These are phyloP conservation scores for Cyberlindnera meyerae DNA, from an alignment of 805 yeast genomes.

Conservation along the genomic window DNA sequence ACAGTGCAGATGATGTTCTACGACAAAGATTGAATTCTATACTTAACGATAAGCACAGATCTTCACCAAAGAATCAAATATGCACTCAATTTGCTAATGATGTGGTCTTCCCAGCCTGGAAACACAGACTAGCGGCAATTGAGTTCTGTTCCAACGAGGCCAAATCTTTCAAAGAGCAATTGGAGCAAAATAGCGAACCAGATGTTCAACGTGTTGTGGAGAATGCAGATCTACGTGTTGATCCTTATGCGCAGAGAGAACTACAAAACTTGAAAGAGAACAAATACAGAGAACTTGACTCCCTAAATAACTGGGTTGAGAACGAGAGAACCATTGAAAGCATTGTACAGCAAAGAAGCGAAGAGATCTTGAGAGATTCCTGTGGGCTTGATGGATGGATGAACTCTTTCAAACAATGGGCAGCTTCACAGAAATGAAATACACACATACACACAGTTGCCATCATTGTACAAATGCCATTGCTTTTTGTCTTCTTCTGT, in stretches of 20 bases:
- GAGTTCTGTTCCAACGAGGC: conserved; percentile 31
- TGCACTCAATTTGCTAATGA: conserved; percentile 34
- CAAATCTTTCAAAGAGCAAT: conserved; percentile 6
- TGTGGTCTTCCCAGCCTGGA: conserved; percentile 45
- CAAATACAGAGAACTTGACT: conserved; percentile 25
- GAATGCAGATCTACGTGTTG: conserved; percentile 33
- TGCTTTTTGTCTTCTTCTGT: conserved; percentile 54
- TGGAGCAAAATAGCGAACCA: conserved; percentile 6
- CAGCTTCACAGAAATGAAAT: neutral
- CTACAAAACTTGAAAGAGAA: conserved; percentile 27
- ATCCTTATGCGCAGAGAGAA: conserved; percentile 48
- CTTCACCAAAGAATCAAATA: conserved; percentile 16
- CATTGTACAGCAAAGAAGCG: conserved; percentile 13
- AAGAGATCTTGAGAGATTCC: conserved; percentile 7
- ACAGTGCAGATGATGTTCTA: conserved; percentile 41
- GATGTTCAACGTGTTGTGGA: conserved; percentile 3
- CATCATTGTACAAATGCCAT: conserved; percentile 18
- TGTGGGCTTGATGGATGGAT: conserved; percentile 10
- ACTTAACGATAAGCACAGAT: conserved; percentile 15
- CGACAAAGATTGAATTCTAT: conserved; percentile 38
- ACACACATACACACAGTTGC: neutral
- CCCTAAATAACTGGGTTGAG: conserved; percentile 32
- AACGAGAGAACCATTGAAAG: conserved; percentile 39
- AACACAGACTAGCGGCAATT: conserved; percentile 35
- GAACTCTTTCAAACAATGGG: conserved; percentile 2